Percentiles rank a stretch among this genome's conserved stretches.
phyloP scores from a whole-genome alignment of 108 stramenopile species.

The Stephanodiscus triporus region DNA sequence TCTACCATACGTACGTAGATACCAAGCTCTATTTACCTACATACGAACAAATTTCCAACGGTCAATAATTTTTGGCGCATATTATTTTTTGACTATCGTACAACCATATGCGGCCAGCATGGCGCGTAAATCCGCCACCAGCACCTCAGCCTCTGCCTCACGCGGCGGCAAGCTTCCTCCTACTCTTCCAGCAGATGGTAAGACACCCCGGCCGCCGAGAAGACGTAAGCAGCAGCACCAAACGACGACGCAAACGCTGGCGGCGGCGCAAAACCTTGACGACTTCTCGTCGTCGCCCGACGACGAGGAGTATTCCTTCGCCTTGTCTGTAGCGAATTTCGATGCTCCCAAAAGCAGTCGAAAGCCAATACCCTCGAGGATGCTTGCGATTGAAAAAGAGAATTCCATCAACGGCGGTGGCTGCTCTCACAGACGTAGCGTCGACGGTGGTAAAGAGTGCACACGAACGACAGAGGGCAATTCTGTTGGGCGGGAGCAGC shows the following conservation, averaged over 20 bases:
- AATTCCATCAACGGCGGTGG: neutral
- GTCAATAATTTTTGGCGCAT: neutral
- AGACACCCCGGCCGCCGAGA: constrained; percentile 1
- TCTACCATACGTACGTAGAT: no score
- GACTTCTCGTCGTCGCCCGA: constrained; percentile 1
- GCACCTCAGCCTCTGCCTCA: neutral
- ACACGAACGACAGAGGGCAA: neutral
- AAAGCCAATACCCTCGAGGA: neutral
- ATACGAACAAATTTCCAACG: no score
- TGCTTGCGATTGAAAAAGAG: neutral
- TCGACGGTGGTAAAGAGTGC: neutral
- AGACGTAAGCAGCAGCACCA: constrained; percentile 11
- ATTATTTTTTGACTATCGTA: neutral
- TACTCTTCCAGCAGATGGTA: neutral
- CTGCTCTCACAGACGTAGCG: neutral
- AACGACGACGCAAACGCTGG: neutral
- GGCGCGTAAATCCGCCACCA: neutral
- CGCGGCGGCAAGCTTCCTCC: neutral
- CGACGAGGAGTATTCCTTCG: constrained; percentile 3
- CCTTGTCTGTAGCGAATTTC: neutral
- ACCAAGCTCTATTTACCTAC: no score
- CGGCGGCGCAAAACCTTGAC: neutral
- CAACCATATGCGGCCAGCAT: neutral
- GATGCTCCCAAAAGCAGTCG: neutral
- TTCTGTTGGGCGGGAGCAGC: no score